Evolutionary conservation across 495 filamentous ascomycete species (phyloP).

Genomic region (Neurospora sp.): DNA sequence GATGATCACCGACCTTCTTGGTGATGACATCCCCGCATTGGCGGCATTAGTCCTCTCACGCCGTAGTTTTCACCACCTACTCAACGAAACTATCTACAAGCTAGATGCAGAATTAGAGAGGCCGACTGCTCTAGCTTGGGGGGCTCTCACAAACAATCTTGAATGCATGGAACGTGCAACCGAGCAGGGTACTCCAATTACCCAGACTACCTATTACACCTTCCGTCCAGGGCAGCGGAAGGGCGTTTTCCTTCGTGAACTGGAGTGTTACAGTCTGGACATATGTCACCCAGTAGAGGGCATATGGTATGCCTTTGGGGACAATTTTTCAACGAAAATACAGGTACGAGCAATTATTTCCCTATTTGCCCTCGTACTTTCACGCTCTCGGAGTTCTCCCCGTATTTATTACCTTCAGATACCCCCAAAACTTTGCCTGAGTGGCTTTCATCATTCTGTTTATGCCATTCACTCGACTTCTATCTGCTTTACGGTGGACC

Average conservation of each 20-base stretch:
- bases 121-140: not conserved
- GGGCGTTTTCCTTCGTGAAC: not conserved
- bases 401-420: too few species aligned
- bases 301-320: too few species aligned
- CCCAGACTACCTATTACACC: not conserved
- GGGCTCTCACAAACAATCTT: not conserved
- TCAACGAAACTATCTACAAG: not conserved
- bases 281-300: not conserved
- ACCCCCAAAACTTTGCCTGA: too few species aligned
- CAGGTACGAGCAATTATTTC: too few species aligned
- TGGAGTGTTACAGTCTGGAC: not conserved
- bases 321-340: too few species aligned
- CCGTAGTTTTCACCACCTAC: not conserved
- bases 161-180: too few species aligned
- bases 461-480: too few species aligned
- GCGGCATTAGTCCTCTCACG: not conserved
- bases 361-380: too few species aligned
- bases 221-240: not conserved
- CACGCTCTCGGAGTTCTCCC: too few species aligned
- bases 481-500: too few species aligned
- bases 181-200: not conserved
- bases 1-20: not conserved
- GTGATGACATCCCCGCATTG: not conserved
- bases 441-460: too few species aligned
- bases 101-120: not conserved